Conservation (phyloP, 805 yeast genomes). For the Monosporozyma solicola region DNA sequence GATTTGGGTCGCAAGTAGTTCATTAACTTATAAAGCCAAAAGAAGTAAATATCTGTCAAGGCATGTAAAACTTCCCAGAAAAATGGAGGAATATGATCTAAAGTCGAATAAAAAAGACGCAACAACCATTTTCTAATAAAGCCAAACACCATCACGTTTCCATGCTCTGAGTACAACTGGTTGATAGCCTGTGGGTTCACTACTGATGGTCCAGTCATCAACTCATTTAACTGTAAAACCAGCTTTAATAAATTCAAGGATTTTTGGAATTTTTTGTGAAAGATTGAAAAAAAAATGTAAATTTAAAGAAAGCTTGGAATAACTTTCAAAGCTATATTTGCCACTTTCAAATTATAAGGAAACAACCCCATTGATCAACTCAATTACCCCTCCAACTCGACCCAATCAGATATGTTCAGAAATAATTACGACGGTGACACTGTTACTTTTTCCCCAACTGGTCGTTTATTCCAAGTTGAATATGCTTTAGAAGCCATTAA, state of each 20-base stretch:
- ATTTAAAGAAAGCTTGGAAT: not conserved
- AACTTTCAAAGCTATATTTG: not conserved
- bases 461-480: constrained; percentile 95
- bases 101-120: constrained; percentile 18
- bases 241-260: not conserved
- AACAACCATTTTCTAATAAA: constrained; percentile 14
- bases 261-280: not conserved
- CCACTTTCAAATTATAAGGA: not conserved
- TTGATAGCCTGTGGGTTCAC: not conserved
- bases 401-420: constrained; percentile 53
- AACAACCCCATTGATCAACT: not conserved
- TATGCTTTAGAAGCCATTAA: constrained; percentile 96
- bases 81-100: constrained; percentile 36
- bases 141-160: constrained; percentile 6
- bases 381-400: not conserved
- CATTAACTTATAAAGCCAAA: constrained; percentile 30
- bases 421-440: constrained; percentile 98
- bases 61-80: constrained; percentile 35
- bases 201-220: not conserved
- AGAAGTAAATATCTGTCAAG: constrained; percentile 34
- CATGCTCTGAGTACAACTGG: not conserved
- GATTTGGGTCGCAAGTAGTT: constrained; percentile 26
- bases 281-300: not conserved
- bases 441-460: constrained; percentile 97
- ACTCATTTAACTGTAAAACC: not conserved